Evolutionary conservation across 768 basidiomycete species (phyloP), one percentile per base, ranked within the genome.

Genomic region (Mycena capillaripes): DNA sequence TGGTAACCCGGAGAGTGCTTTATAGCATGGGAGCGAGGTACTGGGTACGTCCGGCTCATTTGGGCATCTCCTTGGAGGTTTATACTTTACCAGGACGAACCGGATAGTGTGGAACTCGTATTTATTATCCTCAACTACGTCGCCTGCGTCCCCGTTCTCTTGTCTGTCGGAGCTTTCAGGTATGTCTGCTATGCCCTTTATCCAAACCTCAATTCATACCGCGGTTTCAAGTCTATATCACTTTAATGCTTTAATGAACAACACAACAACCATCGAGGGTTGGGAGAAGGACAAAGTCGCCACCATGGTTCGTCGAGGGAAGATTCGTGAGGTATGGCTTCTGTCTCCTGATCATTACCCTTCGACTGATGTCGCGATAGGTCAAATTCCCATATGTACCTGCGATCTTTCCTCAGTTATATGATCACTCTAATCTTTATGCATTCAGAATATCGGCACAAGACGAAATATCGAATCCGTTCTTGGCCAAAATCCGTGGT

Each of bases 221-320:
- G 38, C 11, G 6, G 5, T 61, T 46, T 55, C 10, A 75, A 96
- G 96, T 63, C 67, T 98, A 25, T 99, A 97, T 78, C 98, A 99
- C 75, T 90, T 97, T 73, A 93, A 92, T 77, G 86, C 89, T 59
- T 80, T 98, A 30, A 76, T 88, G 8, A 88, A 87, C 12, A 99
- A 99, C 81, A 91, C 92, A 2, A 99, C 97, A 0, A 99, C 98
- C 0, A 98, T 99, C 59, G 98, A 99, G 83, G 91, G 94, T 0
- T 97, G 95, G 95, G 98, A 99, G 81, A 99, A 99, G 82, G 97
- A 99, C 78, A 97, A 94, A 81, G 96, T 91, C 1, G 93, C 96
- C 6, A 93, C 90, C 0, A 87, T 99, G 76, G 90, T 95, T 60
- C 89, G 93, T 23, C 86, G 93, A 68, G 97, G 97, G 7, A 95